Evolutionary conservation across 495 filamentous ascomycete species (phyloP).

Genomic region (Massariosphaeria phaeospora): DNA sequence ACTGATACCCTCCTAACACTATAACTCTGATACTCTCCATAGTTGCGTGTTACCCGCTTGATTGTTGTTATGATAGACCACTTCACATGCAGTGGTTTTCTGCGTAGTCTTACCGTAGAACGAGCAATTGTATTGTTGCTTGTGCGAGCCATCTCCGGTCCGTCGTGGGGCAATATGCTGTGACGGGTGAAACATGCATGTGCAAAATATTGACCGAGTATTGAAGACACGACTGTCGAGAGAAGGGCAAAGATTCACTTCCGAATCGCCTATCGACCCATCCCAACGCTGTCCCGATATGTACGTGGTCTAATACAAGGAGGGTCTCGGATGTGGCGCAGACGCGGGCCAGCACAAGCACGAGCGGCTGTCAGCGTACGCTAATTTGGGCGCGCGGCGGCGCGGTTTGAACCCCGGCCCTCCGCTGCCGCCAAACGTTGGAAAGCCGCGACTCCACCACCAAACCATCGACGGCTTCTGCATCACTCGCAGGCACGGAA

Average conservation of each 20-base stretch:
- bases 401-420: background rate
- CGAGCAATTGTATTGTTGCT: too few species aligned
- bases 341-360: too few species aligned
- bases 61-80: too few species aligned
- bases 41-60: background rate
- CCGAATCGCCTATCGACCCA: too few species aligned
- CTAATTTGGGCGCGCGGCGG: slow-evolving; percentile 18
- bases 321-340: slow-evolving; percentile 13
- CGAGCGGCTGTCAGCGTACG: background rate
- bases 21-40: background rate
- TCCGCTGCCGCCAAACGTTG: slow-evolving; percentile 14
- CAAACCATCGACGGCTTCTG: background rate
- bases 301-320: too few species aligned
- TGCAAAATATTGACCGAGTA: too few species aligned
- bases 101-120: slow-evolving; percentile 9
- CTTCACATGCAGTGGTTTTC: background rate
- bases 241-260: too few species aligned
- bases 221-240: too few species aligned
- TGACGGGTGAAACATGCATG: too few species aligned
- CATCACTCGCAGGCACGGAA: slow-evolving; percentile 19
- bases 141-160: too few species aligned
- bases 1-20: slow-evolving; percentile 27
- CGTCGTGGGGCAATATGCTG: too few species aligned
- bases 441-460: slow-evolving; percentile 3
- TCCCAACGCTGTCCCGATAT: too few species aligned